Evolutionary conservation across 148 eudicot species (phyloP).

Genomic region (Mesembryanthemum crystallinum): DNA sequence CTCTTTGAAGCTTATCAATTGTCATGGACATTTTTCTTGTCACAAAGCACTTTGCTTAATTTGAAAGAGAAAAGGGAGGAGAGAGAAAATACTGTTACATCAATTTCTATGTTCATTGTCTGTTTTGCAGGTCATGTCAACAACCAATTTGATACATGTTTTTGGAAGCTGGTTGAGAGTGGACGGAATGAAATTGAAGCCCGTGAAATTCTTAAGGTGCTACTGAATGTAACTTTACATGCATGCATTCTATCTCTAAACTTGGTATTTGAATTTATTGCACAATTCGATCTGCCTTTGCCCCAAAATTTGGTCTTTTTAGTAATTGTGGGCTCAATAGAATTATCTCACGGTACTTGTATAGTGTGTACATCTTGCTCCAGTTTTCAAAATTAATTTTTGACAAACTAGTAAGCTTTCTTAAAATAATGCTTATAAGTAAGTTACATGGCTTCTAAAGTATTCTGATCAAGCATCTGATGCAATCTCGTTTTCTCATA

Average conservation of each 20-base stretch:
- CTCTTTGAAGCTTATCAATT: too few relatives aligned
- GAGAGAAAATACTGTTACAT: background rate
- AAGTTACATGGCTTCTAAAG: background rate
- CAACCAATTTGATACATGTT: conserved; percentile 68
- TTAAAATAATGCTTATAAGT: background rate
- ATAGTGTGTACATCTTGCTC: background rate
- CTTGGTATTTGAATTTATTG: background rate
- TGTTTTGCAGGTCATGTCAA: conserved; percentile 57
- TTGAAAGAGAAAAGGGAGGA: too few relatives aligned
- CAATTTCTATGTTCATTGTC: background rate
- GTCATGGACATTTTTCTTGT: too few relatives aligned
- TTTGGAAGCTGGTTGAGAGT: conserved; percentile 59
- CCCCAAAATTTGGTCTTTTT: background rate
- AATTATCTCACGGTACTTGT: background rate
- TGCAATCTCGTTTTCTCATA: background rate
- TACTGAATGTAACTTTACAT: conserved; percentile 2
- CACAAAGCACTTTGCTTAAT: too few relatives aligned
- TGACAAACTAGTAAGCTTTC: background rate
- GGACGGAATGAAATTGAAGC: conserved; percentile 69
- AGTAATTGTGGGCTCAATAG: background rate
- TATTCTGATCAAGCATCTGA: background rate
- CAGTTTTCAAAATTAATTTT: background rate
- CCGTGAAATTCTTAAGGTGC: conserved; percentile 56
- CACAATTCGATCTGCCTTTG: background rate
- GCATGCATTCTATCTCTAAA: background rate